Evolutionary conservation across 306 rosid genomes (phyloP), one percentile per base, ranked within the genome.

Genomic region (Cucumis cinereus): DNA sequence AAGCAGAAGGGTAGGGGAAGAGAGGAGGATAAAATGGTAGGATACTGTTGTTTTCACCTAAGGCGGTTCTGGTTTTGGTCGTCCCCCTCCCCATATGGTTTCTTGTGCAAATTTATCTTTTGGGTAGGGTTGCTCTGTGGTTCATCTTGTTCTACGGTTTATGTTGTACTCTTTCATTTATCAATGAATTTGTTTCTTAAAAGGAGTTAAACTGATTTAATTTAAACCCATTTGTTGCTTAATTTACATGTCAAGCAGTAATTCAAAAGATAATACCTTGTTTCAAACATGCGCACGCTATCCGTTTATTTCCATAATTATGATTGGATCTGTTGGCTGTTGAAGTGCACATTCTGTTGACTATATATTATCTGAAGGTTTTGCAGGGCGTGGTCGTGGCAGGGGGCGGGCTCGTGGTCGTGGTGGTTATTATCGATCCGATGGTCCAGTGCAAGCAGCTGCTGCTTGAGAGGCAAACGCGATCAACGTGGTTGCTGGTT

Each of bases 371-470:
- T 57, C 28, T 77, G 74, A 66, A 74, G 84, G 45, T 75, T 76
- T 75, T 76, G 83, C 68, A 89, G 91, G 95, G 35, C 88, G 89
- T 8, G 96, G 88, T 9, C 95, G 89, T 67, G 93, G 93, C 58
- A 83, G 96, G 84, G 89, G 90, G 14, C 82, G 88, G 68, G 95
- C 92, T 1, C 88, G 84, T 53, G 95, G 95, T 7, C 90, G 83
- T 60, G 85, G 78, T 67, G 76, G 73, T 43, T 62, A 49, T 73
- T 53, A 58, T 28, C 81, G 85, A 77, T 71, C 82, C 5, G 89
- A 87, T 24, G 88, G 85, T 66, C 84, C 77, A 8, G 88, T 78
- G 52, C 83, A 83, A 62, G 96, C 85, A 78, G 87, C 75, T 15
- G 90, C 87, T 78, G 87, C 88, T 61, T 72, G 61, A 72, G 45